Evolutionary conservation across 2,329 filamentous ascomycete species (phyloP), one percentile per base, ranked within the genome.

Genomic region (Zasmidium angulare): DNA sequence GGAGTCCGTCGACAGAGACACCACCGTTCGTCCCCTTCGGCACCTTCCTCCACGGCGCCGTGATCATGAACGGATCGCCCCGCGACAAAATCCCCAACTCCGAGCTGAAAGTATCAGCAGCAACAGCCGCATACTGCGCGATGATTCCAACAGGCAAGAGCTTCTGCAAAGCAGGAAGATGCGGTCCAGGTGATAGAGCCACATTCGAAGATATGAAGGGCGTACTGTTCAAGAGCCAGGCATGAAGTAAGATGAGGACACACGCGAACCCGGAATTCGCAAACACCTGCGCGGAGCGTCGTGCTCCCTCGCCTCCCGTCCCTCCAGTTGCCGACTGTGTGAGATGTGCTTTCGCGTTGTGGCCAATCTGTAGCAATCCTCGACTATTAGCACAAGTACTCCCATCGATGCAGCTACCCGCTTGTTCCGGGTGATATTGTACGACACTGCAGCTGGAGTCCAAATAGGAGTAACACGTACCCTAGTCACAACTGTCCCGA

Each of bases 1-100:
- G 77, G 0, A 96, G 78, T 0, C 95, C 95, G 49, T 85, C 79
- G 0, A 86, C 67, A 0, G 91, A 96, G 9, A 99, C 90, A 17
- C 93, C 95, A 29, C 95, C 95, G 72, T 99, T 99, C 46, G 95
- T 98, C 52, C 95, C 95, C 1, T 85, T 88, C 0, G 95, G 93
- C 0, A 98, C 95, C 64, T 85, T 83, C 60, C 89, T 87, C 69
- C 95, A 82, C 17, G 83, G 86, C 14, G 90, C 93, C 2, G 91
- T 97, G 72, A 99, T 93, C 40, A 99, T 84, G 36, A 93, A 86
- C 9, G 95, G 95, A 48, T 85, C 79, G 22, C 83, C 83, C 60
- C 82, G 85, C 6, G 93, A 89, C 12, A 99, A 81, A 58, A 99
- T 99, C 14, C 95, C 95, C 20, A 99, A 86, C 78, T 99, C 95